phyloP scores from a whole-genome alignment of 768 basidiomycete species.

The Leccinum variicolor region DNA sequence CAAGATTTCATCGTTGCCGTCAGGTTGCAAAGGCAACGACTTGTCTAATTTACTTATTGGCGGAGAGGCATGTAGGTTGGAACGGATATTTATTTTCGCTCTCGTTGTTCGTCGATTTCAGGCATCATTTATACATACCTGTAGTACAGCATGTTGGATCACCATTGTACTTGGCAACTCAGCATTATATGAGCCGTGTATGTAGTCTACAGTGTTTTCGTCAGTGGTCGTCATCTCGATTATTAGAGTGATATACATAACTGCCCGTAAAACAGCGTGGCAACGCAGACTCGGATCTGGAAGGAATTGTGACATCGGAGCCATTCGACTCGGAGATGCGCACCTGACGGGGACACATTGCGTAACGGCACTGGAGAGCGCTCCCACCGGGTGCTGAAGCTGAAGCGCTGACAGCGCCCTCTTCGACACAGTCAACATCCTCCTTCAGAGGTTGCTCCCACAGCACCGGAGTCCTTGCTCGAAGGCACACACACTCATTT shows the following conservation, averaged over 20 bases:
- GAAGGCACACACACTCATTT: conserved; percentile 8
- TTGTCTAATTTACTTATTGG: neutral
- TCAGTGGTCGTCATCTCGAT: too few species aligned
- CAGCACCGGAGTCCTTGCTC: neutral
- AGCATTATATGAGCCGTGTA: neutral
- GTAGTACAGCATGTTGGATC: neutral
- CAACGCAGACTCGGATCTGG: too few species aligned
- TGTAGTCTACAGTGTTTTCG: too few species aligned
- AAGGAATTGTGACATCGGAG: too few species aligned
- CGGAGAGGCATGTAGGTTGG: neutral
- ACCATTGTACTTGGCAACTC: neutral
- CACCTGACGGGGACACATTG: too few species aligned
- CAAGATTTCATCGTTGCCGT: neutral
- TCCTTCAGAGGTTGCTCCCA: neutral
- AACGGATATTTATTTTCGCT: too few species aligned
- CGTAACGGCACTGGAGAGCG: too few species aligned
- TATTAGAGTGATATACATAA: too few species aligned
- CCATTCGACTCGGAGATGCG: too few species aligned
- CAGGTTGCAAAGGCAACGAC: neutral
- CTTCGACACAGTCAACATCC: neutral
- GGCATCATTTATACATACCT: neutral
- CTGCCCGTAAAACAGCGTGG: too few species aligned
- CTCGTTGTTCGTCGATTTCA: neutral
- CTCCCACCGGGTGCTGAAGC: too few species aligned
- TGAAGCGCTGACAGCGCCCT: too few species aligned